Percentiles rank a stretch among this genome's conserved stretches.
Evolutionary conservation across 495 filamentous ascomycete genomes (phyloP).

Genomic region (Annulohypoxylon stygium): DNA sequence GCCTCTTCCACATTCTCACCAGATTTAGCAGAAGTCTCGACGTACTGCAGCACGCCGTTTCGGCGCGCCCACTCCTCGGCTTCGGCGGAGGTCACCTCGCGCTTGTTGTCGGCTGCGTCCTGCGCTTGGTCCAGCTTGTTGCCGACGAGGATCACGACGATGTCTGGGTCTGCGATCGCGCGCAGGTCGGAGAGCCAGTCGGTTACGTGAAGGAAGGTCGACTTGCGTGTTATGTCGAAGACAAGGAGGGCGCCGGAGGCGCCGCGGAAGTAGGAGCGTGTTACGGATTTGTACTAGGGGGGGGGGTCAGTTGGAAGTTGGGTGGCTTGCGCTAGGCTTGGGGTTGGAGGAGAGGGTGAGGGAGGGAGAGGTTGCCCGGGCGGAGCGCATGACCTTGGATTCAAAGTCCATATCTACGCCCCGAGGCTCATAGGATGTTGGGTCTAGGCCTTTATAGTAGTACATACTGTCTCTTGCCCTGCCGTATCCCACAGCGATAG

Average conservation of each 20-base stretch:
- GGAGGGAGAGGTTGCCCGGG: background rate
- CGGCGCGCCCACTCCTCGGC: slow-evolving; percentile 87
- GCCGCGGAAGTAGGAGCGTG: slow-evolving; percentile 93
- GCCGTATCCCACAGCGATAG: slow-evolving; percentile 91
- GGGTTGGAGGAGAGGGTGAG: background rate
- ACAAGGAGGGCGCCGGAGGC: slow-evolving; percentile 92
- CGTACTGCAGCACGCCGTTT: slow-evolving; percentile 88
- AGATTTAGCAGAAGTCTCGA: slow-evolving; percentile 95
- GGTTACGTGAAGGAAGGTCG: slow-evolving; percentile 86
- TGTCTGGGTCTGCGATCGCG: slow-evolving; percentile 91
- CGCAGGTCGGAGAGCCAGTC: slow-evolving; percentile 94
- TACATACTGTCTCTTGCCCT: slow-evolving; percentile 82
- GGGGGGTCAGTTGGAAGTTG: slow-evolving; percentile 10
- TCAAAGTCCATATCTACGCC: background rate
- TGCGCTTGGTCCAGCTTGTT: slow-evolving; percentile 89
- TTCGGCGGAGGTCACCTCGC: slow-evolving; percentile 81
- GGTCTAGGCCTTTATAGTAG: background rate
- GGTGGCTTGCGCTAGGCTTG: slow-evolving; percentile 8
- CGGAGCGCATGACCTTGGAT: background rate
- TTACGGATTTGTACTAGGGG: slow-evolving; percentile 83
- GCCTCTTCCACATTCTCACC: slow-evolving; percentile 93
- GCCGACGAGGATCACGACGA: slow-evolving; percentile 92
- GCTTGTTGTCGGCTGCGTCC: slow-evolving; percentile 64
- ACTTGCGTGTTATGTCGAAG: slow-evolving; percentile 88
- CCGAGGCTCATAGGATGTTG: background rate